Percentiles rank a stretch among this genome's conserved stretches.
Conservation (phyloP, 1,284 basidiomycete species). For the Ustilago curta region DNA sequence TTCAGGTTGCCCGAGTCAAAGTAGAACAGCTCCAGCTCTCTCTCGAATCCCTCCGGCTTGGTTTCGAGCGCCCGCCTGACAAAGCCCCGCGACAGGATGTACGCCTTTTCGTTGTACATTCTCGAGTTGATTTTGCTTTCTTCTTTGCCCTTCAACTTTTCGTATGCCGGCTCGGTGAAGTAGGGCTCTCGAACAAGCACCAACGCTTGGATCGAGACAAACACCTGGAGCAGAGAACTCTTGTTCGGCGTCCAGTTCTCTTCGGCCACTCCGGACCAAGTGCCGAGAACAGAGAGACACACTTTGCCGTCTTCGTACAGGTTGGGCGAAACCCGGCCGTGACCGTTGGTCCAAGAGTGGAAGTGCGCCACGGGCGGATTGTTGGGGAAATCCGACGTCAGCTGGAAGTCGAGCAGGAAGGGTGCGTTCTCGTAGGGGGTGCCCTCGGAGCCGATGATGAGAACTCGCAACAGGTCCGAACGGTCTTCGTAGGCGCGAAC, state of each 20-base stretch:
- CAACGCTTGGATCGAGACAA: conserved; percentile 92
- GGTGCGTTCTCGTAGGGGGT: conserved; percentile 89
- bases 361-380: conserved; percentile 89
- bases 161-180: conserved; percentile 48
- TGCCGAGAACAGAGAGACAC: conserved; percentile 88
- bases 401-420: conserved; percentile 92
- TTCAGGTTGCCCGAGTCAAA: conserved; percentile 20
- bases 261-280: conserved; percentile 78
- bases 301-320: conserved; percentile 96
- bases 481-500: conserved; percentile 78
- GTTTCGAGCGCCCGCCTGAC: conserved; percentile 85
- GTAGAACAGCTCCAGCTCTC: conserved; percentile 83
- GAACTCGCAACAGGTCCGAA: conserved; percentile 83
- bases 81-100: conserved; percentile 87
- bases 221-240: conserved; percentile 87
- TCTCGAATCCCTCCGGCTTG: conserved; percentile 78
- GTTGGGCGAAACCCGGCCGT: conserved; percentile 80
- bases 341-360: conserved; percentile 91
- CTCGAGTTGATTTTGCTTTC: conserved; percentile 82
- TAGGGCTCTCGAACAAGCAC: conserved; percentile 91
- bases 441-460: conserved; percentile 92
- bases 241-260: conserved; percentile 73
- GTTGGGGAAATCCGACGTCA: conserved; percentile 80
- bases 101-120: conserved; percentile 90
- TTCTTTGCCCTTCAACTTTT: conserved; percentile 74